Base-by-base conservation (phyloP, 257 asterid species). In the Solanum pennellii region DNA sequence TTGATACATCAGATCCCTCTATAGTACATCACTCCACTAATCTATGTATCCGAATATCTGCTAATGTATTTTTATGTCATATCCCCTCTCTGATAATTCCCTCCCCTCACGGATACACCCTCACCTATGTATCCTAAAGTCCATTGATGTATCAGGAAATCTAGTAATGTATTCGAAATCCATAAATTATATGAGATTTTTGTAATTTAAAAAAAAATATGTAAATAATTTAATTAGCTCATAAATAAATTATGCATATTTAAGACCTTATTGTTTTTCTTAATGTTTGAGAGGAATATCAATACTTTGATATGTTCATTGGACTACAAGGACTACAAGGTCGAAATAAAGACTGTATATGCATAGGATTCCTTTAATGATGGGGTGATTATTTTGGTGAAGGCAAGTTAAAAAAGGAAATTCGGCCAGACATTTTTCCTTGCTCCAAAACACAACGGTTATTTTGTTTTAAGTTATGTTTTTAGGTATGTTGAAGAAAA, bases 401-500 rank as follows among this genome's bases (percentile, higher is more conserved):
- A 98, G 74, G 99, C 97, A 84, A 94, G 94, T 90, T 91, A 94
- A 92, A 90, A 85, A 88, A 92, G 90, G 92, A 94, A 93, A 89
- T 95, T 97, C 86, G 60, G 98, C 5, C 98, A 31, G 82, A 93
- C 96, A 45, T 97, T 97, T 89, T 97, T 94, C 88, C 98, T 97
- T 45, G 98, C 98, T 89, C 99, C 99, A 76, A 98, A 95, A 88
- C 97, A 94, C 77, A 93, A 92, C 39, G 98, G 99, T 49, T 97
- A 91, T 90, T 97, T 92, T 87, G 98, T 97, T 66, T 86, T 90
- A 75, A 97, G 95, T 84, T 98, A 97, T 89, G 93, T 94, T 76
- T 93, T 95, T 62, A 91, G 99, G 89, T 95, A 91, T 82, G 89
- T 93, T 56, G 94, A 91, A 77, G 98, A 93, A 87, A 90, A 86